These are phyloP conservation scores for Solanum hybrid DNA, from an alignment of 305 asterid species.

Conservation along the genomic window DNA sequence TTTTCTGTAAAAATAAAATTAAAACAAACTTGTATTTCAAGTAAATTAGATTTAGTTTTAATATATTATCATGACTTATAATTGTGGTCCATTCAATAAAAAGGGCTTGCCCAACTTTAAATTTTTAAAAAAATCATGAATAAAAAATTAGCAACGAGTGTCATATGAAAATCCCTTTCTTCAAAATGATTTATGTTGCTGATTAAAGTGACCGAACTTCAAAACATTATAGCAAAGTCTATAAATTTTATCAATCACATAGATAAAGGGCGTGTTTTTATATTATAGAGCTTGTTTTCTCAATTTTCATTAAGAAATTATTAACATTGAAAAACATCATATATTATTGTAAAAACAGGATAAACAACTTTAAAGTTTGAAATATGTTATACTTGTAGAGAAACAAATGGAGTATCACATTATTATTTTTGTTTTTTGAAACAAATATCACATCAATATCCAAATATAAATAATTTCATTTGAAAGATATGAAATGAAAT, in stretches of 20 bases:
- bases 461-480: no score
- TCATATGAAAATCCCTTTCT: background rate
- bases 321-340: background rate
- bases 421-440: no score
- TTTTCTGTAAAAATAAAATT: no score
- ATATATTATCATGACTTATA: no score
- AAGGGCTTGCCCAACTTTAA: no score
- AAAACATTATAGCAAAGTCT: background rate
- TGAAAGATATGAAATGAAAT: no score
- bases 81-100: no score
- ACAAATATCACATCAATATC: background rate
- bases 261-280: no score
- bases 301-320: no score
- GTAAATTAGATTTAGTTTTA: background rate
- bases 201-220: background rate
- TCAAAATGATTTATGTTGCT: background rate
- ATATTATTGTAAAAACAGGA: background rate
- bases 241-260: background rate
- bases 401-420: background rate
- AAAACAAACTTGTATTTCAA: background rate
- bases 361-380: background rate
- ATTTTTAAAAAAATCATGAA: no score
- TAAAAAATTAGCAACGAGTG: background rate
- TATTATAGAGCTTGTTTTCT: background rate
- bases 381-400: background rate